Conservation (phyloP, 345 rosid genomes). For the Kernera saxatilis region DNA sequence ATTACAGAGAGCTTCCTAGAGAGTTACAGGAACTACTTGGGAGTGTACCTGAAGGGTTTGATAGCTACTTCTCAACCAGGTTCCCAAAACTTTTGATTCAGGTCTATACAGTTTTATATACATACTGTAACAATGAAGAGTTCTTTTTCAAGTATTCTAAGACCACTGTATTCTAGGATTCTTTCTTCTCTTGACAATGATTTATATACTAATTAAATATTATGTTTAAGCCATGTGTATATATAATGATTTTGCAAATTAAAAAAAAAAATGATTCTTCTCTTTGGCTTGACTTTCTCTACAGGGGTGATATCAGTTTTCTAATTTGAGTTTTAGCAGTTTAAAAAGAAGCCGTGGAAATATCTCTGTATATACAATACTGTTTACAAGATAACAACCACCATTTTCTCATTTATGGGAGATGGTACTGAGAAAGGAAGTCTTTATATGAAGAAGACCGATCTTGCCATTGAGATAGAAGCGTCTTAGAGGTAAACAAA, state of each 20-base stretch:
- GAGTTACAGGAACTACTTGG: slow-evolving; percentile 63
- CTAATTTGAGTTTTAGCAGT: no score
- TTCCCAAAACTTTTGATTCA: slow-evolving; percentile 71
- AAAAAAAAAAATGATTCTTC: no score
- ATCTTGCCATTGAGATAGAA: slow-evolving; percentile 37
- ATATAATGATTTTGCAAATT: no score
- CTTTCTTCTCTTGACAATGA: not conserved
- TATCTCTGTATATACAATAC: no score
- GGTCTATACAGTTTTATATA: slow-evolving; percentile 52
- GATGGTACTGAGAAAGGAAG: slow-evolving; percentile 23
- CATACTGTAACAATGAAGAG: slow-evolving; percentile 49
- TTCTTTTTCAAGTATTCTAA: slow-evolving; percentile 50
- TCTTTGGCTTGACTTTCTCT: no score
- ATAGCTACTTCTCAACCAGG: slow-evolving; percentile 49
- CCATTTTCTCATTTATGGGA: no score
- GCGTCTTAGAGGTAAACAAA: slow-evolving; percentile 27
- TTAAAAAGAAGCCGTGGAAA: no score
- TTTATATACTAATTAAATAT: no score
- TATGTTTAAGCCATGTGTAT: no score
- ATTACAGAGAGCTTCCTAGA: slow-evolving; percentile 61
- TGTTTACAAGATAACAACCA: no score
- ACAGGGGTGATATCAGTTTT: no score
- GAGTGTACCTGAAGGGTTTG: slow-evolving; percentile 63
- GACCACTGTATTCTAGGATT: slow-evolving; percentile 28
- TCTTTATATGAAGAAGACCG: slow-evolving; percentile 35